These are phyloP conservation scores for Fusarium setosum DNA, from an alignment of 2,329 filamentous ascomycete species.

Conservation along the genomic window DNA sequence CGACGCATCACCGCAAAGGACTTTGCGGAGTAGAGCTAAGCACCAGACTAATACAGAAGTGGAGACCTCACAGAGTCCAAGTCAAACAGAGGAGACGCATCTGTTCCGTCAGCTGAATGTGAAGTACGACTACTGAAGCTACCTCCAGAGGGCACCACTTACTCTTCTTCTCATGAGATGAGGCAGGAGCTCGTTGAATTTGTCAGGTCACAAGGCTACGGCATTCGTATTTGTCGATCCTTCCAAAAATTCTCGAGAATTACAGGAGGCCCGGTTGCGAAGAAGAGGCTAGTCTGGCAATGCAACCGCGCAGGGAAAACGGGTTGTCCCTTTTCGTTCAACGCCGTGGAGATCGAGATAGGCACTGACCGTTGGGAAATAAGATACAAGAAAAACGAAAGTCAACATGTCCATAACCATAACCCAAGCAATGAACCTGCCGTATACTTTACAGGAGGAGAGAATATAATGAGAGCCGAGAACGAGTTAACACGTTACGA, in stretches of 20 bases:
- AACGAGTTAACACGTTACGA: no score
- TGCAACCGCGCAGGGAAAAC: background rate
- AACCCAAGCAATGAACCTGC: background rate
- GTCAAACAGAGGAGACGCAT: background rate
- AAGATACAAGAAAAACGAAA: background rate
- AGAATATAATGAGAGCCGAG: no score
- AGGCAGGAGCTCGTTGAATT: background rate
- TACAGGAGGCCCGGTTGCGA: slow-evolving; percentile 4
- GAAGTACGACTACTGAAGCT: slow-evolving; percentile 1
- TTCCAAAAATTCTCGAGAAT: slow-evolving; percentile 3
- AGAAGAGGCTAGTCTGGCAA: slow-evolving; percentile 4
- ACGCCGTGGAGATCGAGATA: background rate
- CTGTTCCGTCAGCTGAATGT: background rate
- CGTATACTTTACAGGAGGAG: background rate
- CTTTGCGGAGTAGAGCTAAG: slow-evolving; percentile 1
- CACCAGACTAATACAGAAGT: background rate
- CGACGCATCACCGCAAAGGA: background rate
- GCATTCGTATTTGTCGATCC: slow-evolving; percentile 4
- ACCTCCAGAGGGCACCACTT: background rate
- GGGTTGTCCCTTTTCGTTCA: background rate
- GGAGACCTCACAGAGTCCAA: slow-evolving; percentile 8
- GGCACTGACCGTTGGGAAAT: slow-evolving; percentile 2
- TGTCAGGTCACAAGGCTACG: background rate
- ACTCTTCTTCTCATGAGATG: background rate
- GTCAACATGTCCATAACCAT: background rate